phyloP scores from a whole-genome alignment of 2,329 filamentous ascomycete genomes.

The Raffaelea ambrosiae region DNA sequence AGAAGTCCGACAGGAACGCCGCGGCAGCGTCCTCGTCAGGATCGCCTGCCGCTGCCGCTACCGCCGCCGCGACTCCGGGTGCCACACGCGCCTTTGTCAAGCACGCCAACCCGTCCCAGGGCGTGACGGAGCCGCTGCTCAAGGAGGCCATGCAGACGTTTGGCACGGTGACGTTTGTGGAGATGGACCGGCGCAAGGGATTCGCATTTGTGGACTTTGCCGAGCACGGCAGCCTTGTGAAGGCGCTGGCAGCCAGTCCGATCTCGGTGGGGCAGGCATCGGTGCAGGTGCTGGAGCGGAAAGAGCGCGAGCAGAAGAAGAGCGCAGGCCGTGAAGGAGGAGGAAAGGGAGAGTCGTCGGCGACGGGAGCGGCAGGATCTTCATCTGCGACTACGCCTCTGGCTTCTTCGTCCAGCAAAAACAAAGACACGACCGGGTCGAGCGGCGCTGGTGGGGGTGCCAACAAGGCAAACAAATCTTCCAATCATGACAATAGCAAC shows the following conservation, averaged over 20 bases:
- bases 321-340: neutral
- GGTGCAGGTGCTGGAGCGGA: constrained; percentile 79
- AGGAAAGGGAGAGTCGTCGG: neutral
- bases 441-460: neutral
- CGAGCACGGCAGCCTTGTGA: constrained; percentile 61
- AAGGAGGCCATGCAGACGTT: constrained; percentile 66
- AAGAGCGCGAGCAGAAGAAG: constrained; percentile 41
- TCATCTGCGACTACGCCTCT: neutral
- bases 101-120: constrained; percentile 81
- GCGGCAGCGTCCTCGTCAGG: neutral
- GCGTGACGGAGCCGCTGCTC: constrained; percentile 75
- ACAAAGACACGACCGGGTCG: no score
- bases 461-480: constrained; percentile 4
- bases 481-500: neutral
- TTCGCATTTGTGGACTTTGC: constrained; percentile 90
- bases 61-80: no score
- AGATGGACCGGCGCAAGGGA: constrained; percentile 90
- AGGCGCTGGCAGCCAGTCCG: constrained; percentile 74
- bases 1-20: neutral
- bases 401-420: neutral
- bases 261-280: constrained; percentile 75
- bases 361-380: no score
- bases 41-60: neutral
- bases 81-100: constrained; percentile 68
- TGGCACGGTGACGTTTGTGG: constrained; percentile 68